Conservation (phyloP, 176 grass and related monocot species). For the Rhynchospora breviuscula region DNA sequence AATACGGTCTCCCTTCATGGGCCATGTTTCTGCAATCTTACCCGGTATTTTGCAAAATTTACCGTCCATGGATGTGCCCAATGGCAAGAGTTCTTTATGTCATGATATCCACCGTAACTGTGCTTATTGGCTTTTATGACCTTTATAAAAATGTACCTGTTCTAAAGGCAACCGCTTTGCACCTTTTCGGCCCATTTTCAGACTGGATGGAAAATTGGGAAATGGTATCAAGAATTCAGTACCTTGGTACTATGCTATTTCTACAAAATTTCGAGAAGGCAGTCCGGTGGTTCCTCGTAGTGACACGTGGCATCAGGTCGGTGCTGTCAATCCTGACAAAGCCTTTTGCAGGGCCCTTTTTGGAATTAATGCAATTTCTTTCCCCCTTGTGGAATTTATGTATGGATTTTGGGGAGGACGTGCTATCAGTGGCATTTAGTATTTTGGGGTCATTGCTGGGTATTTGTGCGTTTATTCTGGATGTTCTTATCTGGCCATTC, state of each 20-base stretch:
- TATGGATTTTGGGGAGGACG: constrained; percentile 38
- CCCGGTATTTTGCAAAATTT: constrained; percentile 64
- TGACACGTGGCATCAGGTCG: constrained; percentile 14
- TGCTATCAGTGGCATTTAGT: constrained; percentile 45
- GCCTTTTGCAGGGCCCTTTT: constrained; percentile 29
- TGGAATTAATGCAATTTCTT: constrained; percentile 19
- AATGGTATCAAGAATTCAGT: constrained; percentile 71
- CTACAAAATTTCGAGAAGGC: constrained; percentile 57
- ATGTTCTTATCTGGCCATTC: constrained; percentile 5
- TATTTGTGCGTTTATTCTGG: neutral
- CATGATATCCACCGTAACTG: constrained; percentile 45
- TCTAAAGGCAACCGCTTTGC: constrained; percentile 56
- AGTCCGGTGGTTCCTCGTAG: constrained; percentile 31
- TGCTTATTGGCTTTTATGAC: constrained; percentile 93
- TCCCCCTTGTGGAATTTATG: constrained; percentile 28
- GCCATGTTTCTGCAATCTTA: constrained; percentile 95
- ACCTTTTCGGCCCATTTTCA: constrained; percentile 70
- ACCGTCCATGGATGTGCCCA: constrained; percentile 82
- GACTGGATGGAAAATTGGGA: constrained; percentile 89
- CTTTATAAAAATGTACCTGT: constrained; percentile 92
- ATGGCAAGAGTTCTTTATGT: constrained; percentile 51
- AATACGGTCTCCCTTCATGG: constrained; percentile 77
- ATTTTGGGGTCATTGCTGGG: constrained; percentile 22
- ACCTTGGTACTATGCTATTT: constrained; percentile 89
- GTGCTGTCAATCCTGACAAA: constrained; percentile 22